Evolutionary conservation across 2,329 filamentous ascomycete genomes (phyloP).

Genomic region (Fusarium piperis): DNA sequence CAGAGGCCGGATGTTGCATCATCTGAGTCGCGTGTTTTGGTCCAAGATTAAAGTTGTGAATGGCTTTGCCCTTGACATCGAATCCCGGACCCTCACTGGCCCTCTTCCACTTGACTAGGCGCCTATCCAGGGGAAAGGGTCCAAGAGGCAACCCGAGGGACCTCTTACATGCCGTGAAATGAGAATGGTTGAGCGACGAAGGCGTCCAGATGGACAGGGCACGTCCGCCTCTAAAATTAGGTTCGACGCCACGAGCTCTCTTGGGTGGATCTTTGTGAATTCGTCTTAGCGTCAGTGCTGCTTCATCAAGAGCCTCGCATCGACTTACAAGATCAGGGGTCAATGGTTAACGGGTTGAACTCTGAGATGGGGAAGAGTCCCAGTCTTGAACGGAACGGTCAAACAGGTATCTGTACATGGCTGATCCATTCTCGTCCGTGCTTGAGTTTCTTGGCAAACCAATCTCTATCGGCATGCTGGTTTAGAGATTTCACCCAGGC

Average conservation of each 20-base stretch:
- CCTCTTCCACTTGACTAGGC: not conserved
- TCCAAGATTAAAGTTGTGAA: not conserved
- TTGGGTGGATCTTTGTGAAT: not conserved
- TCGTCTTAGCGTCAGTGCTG: not conserved
- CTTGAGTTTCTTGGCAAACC: not conserved
- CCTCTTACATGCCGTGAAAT: conserved; percentile 17
- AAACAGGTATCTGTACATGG: not conserved
- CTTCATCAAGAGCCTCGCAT: not conserved
- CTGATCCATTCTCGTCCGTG: not conserved
- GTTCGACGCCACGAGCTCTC: not conserved
- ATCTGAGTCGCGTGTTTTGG: not conserved
- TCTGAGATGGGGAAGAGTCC: not conserved
- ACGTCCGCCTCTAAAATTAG: conserved; percentile 7
- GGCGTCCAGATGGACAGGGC: not conserved
- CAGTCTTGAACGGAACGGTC: not conserved
- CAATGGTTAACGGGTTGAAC: not conserved
- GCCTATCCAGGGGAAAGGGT: conserved; percentile 6
- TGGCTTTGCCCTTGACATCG: not conserved
- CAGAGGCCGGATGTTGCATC: not conserved
- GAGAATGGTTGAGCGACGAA: not conserved
- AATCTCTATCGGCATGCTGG: not conserved
- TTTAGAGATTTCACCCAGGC: not conserved
- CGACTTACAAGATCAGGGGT: not conserved
- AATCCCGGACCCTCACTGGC: not conserved
- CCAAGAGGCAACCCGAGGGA: conserved; percentile 16